Base-by-base conservation (phyloP, 768 basidiomycete species). In the Leccinum pellstonianum region DNA sequence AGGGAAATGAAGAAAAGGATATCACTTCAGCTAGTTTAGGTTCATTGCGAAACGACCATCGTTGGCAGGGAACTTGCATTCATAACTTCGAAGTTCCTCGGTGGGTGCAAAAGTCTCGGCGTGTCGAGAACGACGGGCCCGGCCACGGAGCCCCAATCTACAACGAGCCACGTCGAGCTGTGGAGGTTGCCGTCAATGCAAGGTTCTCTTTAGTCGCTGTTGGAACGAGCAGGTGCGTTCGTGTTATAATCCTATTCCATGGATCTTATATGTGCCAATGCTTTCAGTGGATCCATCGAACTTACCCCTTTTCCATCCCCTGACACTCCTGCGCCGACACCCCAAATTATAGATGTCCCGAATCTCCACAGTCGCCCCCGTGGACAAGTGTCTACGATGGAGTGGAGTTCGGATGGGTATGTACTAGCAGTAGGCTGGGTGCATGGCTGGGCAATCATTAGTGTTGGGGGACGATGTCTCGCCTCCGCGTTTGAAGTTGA, bases 401-500 rank as follows among this genome's bases (percentile, higher is more conserved):
- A 93, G 65, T 98, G 95, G 96, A 95, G 91, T 54, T 91, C 91
- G 1, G 97, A 99, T 73, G 96, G 96, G 3, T 95, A 95, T 74
- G 93, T 92, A 6, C 78, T 99, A 11, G 95, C 95, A 35, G 93
- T 94, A 2, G 96, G 93, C 0, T 97, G 93, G 90, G 81, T 86
- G 62, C 75, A 82, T 55, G 95, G 93, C 7, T 98, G 95, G 95
- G 91, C 87, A 3, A 81, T 96, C 5, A 91, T 94, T 76, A 94
- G 89, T 69, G 86, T 94, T 11, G 90, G 91, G 12, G 96, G 96
- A 6, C 81, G 93, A 55, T 91, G 95, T 67, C 80, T 93, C 29
- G 88, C 89, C 2, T 93, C 86, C 75, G 85, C 84, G 10, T 85
- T 93, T 66, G 87, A 86, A 12, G 81, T 83, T 3, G 88, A 87